Evolutionary conservation across 1,284 basidiomycete species (phyloP), one percentile per base, ranked within the genome.

Genomic region (Peniophora sp.): DNA sequence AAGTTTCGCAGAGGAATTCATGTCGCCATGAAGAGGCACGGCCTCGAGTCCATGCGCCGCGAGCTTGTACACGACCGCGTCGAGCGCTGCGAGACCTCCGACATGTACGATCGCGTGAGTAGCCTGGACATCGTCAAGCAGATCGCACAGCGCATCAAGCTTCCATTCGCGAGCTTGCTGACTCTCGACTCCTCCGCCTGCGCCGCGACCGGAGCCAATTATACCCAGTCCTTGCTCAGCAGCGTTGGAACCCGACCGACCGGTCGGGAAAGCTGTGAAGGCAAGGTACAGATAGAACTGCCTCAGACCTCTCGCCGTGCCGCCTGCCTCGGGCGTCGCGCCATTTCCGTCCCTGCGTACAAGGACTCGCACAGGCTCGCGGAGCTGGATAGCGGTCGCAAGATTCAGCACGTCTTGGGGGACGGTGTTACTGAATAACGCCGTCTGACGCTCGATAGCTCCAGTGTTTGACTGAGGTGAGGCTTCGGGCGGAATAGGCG

Each of bases 91-190:
- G 76, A 91, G 83, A 1, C 91, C 90, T 3, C 92, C 92, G 32
- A 96, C 92, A 61, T 94, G 89, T 42, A 96, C 88, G 53, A 96
- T 85, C 0, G 88, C 91, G 58, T 94, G 91, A 47, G 75, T 73
- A 9, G 88, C 76, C 44, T 93, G 91, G 14, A 92, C 80, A 64
- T 98, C 95, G 47, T 96, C 92, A 57, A 97, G 85, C 54, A 98
- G 74, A 66, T 97, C 96, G 22, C 89, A 85, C 34, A 99, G 76
- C 15, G 93, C 94, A 62, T 99, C 95, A 48, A 99, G 74, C 69
- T 99, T 99, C 91, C 94, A 98, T 68, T 97, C 95, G 55, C 92
- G 81, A 35, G 93, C 93, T 64, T 92, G 88, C 12, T 83, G 81
- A 44, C 83, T 92, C 68, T 95, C 92, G 12, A 90, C 86, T 65